Evolutionary conservation across 2,329 filamentous ascomycete genomes (phyloP).

Genomic region (Fusarium nygamai): DNA sequence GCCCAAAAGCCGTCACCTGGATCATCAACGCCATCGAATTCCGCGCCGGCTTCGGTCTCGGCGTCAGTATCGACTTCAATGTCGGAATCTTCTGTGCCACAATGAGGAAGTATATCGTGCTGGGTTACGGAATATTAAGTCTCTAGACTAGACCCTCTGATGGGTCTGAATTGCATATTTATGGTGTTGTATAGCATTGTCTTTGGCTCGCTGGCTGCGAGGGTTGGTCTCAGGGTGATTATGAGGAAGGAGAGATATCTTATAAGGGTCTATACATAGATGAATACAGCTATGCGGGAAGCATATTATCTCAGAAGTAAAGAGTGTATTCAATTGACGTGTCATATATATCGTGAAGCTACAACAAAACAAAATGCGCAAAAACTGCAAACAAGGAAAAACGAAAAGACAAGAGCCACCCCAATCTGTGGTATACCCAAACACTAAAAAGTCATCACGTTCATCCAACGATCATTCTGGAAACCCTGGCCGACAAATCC

Average conservation of each 20-base stretch:
- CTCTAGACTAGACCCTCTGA: not conserved
- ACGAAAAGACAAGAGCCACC: not conserved
- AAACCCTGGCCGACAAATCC: conserved; percentile 35
- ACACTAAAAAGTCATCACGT: not conserved
- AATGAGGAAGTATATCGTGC: not conserved
- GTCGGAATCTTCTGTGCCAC: conserved; percentile 19
- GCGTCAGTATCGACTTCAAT: conserved; percentile 24
- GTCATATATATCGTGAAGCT: not conserved
- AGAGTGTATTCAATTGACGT: not conserved
- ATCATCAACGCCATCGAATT: conserved; percentile 15
- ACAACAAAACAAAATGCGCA: not conserved
- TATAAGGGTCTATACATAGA: not conserved
- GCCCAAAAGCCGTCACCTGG: conserved; percentile 30
- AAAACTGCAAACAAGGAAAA: not conserved
- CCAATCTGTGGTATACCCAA: not conserved
- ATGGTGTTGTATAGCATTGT: not conserved
- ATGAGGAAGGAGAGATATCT: not conserved
- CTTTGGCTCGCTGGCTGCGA: not conserved
- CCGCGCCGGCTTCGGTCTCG: conserved; percentile 15
- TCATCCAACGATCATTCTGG: conserved; percentile 28
- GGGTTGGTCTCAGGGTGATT: not conserved
- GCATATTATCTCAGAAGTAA: not conserved
- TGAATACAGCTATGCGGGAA: not conserved
- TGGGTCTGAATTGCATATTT: not conserved
- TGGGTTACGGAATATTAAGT: not conserved